Base-by-base conservation (phyloP, 208 protist species). In the Leishmania major region DNA sequence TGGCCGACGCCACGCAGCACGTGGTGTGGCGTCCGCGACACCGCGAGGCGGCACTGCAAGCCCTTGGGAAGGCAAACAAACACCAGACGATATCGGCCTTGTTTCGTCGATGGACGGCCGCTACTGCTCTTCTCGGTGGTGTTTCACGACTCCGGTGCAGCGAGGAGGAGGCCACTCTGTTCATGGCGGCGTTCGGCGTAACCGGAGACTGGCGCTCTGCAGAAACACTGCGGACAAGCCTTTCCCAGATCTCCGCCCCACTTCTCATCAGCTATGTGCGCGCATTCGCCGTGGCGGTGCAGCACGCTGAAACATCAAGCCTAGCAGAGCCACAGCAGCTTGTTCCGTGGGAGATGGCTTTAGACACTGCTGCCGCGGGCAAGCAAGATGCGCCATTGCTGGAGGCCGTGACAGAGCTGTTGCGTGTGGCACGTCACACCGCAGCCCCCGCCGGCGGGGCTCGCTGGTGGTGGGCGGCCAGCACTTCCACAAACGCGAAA, bases 121-220 rank as follows among this genome's bases (percentile, higher is more conserved):
- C 45, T 35, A 51, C 70, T 19, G 11, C 43, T 17, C 22, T 57
- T 69, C 37, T 5, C 72, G 57, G 37, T 40, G n/a, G 57, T 11
- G 31, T 49, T 53, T 51, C 37, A 47, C 64, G 5, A 67, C 75
- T 62, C 47, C 78, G 60, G 37, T 86, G 55, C 59, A 62, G 78
- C 22, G 64, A 45, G 51, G 53, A 47, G 10, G 82, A 86, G 74
- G 77, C 74, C 10, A 57, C 60, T 35, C 72, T 86, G 37, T 62
- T 86, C 6, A 82, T 86, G 82, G 4, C 72, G 35, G 82, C 78
- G 59, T 86, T 86, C 43, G n/a, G 71, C 31, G n/a, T 45, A 45
- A 79, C 82, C 2, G 82, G 82, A 11, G 82, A 86, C 64, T 86
- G 82, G 82, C 62, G 64, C 72, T 73, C 62, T n/a, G 82, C 82